Percentiles rank a stretch among this genome's conserved stretches.
Conservation (phyloP, 495 filamentous ascomycete genomes). For the Opeltia flavorubescens region DNA sequence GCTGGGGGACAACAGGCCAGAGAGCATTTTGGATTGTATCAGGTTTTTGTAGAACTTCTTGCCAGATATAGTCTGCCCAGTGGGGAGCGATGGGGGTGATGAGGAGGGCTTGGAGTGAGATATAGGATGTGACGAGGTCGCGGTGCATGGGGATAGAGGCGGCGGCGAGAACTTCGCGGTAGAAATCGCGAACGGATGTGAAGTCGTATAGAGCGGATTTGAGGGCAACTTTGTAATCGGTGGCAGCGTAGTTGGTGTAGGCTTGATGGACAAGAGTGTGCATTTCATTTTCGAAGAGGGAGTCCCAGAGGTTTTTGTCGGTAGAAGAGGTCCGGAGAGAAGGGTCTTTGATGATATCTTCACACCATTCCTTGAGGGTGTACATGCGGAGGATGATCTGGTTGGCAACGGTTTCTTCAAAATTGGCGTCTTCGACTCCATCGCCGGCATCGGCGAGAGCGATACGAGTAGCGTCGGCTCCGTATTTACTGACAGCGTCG, state of each 20-base stretch:
- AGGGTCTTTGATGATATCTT: slow-evolving; percentile 62
- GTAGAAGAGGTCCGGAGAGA: slow-evolving; percentile 44
- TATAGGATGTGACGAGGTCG: slow-evolving; percentile 59
- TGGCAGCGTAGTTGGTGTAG: slow-evolving; percentile 56
- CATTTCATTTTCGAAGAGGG: slow-evolving; percentile 87
- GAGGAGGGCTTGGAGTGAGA: slow-evolving; percentile 74
- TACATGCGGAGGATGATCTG: slow-evolving; percentile 75
- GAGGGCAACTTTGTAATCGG: slow-evolving; percentile 81
- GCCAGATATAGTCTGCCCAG: slow-evolving; percentile 90
- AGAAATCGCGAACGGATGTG: slow-evolving; percentile 70
- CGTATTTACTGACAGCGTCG: slow-evolving; percentile 80
- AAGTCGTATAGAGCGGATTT: slow-evolving; percentile 88
- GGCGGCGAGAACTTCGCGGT: slow-evolving; percentile 64
- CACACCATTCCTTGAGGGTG: slow-evolving; percentile 83
- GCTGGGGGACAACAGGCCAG: slow-evolving; percentile 56
- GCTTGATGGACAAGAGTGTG: slow-evolving; percentile 68
- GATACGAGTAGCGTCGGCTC: slow-evolving; percentile 82
- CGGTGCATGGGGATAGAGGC: slow-evolving; percentile 73
- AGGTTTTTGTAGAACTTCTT: slow-evolving; percentile 65
- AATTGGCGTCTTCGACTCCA: slow-evolving; percentile 90
- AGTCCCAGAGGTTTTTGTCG: slow-evolving; percentile 69
- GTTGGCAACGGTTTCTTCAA: slow-evolving; percentile 89
- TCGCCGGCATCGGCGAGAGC: slow-evolving; percentile 92
- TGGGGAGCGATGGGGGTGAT: slow-evolving; percentile 75
- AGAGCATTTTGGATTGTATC: slow-evolving; percentile 62